Evolutionary conservation across 179 eudicot genomes (phyloP), one percentile per base, ranked within the genome.

Genomic region (Amaranthus tricolor): DNA sequence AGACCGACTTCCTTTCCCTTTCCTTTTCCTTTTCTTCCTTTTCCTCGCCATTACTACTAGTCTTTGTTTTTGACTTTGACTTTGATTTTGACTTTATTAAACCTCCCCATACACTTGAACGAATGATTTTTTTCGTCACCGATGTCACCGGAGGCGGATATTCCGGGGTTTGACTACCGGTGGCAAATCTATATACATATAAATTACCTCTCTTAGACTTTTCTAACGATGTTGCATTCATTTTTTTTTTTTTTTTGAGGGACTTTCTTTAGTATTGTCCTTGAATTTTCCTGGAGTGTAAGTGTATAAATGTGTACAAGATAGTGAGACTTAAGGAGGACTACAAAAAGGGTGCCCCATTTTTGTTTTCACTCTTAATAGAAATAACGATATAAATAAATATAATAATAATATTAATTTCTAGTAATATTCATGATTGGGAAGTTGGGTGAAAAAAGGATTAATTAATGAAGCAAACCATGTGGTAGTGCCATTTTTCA

Each of bases 401-500:
- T 11, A 12, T 73, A 52, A 40, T 8, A 64, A 43, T 49, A 14
- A 17, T 71, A 55, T 31, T 59, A 50, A 59, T 24, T 1, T 31
- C 2, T 31, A 31, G 40, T 31, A 21, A 67, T 51, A 24, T 20
- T 74, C 15, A 62, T 74, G 66, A 48, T 69, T 45, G 48, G 57
- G 67, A 79, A 71, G 54, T 75, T 79, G 66, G 77, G 73, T 73
- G 78, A 49, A 73, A 52, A 0, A 54, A 52, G 24, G 12, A 66
- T 48, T 59, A 80, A 66, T 82, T 61, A 73, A 74, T 79, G 80
- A 43, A 79, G 83, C 88, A 88, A 77, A 85, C 87, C 91, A 88
- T 88, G 91, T 89, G 94, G 71, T 75, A 71, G 70, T 71, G 86
- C 82, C 88, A 84, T 74, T 71, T 76, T 82, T 83, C 72, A 55